Base-by-base conservation (phyloP, 179 eudicot genomes). In the Beta lomatogona region DNA sequence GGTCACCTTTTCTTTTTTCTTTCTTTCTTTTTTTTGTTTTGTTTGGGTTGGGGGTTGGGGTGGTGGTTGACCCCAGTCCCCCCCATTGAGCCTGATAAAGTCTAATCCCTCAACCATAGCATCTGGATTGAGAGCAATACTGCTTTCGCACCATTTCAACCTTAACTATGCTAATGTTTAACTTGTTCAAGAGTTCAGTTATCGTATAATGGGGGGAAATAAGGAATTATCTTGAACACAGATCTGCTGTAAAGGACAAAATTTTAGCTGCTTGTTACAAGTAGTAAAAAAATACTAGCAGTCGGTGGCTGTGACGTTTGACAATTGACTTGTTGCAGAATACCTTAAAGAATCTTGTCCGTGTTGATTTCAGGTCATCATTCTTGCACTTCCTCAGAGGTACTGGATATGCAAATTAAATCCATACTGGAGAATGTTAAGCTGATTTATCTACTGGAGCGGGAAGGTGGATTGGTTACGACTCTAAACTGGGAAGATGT, bases 401-500 rank as follows among this genome's bases (percentile, higher is more conserved):
- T 79, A 85, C 85, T 95, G 71, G 97, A 95, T 83, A 77, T 53
- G 44, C 94, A 91, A 85, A 82, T 95, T 73, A 85, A 81, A 88
- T 82, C 86, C 25, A 89, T 92, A 75, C 86, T 95, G 16, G 99
- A 92, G 86, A 91, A 95, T 79, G 98, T 95, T 45, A 92, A 92
- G 76, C 82, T 93, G 79, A 83, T 84, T 12, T 95, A 93, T 84
- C 95, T 95, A 79, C 82, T 91, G 86, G 95, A 95, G 89, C 91
- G 99, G 87, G 97, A 93, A 90, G 97, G 98, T 21, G 90, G 97
- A 36, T 89, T 92, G 89, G 95, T 89, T 75, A 83, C 91, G 75
- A 63, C 83, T 85, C 87, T 91, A 85, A 95, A 93, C 86, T 95
- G 98, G 98, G 97, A 93, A 87, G 98, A 95, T 85, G 94, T 93